phyloP scores from a whole-genome alignment of 2,329 filamentous ascomycete genomes.

The Dendrostoma leiphaemia region DNA sequence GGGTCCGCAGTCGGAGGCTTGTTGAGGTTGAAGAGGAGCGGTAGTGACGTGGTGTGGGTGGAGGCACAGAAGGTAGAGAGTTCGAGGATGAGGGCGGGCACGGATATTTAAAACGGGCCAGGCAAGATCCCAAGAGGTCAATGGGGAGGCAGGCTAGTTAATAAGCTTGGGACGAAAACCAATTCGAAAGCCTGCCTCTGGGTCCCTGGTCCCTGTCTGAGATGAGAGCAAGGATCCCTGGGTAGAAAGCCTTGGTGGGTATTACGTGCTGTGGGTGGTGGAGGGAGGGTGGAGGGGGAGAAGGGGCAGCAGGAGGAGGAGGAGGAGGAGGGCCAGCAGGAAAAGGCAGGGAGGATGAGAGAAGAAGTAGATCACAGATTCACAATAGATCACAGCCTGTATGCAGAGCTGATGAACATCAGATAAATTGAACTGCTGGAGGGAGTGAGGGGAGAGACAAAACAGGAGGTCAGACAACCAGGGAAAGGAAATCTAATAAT shows the following conservation, averaged over 20 bases:
- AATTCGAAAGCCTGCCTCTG: not conserved
- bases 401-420: not conserved
- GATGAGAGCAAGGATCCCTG: not conserved
- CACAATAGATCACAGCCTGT: not conserved
- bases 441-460: not conserved
- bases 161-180: not conserved
- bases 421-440: not conserved
- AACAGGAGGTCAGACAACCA: conserved; percentile 1
- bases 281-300: not conserved
- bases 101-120: conserved; percentile 9
- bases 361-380: conserved; percentile 3
- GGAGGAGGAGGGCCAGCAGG: conserved; percentile 1
- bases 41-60: not conserved
- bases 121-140: not conserved
- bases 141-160: not conserved
- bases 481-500: not conserved
- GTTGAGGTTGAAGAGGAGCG: not conserved
- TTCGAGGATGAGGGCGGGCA: not conserved
- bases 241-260: no score
- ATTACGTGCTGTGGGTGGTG: not conserved
- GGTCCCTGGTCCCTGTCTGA: not conserved
- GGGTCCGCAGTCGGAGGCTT: not conserved
- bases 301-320: not conserved
- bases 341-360: not conserved
- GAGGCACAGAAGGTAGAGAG: not conserved